Conservation (phyloP, 129 eudicot genomes). For the Escallonia rubra region DNA sequence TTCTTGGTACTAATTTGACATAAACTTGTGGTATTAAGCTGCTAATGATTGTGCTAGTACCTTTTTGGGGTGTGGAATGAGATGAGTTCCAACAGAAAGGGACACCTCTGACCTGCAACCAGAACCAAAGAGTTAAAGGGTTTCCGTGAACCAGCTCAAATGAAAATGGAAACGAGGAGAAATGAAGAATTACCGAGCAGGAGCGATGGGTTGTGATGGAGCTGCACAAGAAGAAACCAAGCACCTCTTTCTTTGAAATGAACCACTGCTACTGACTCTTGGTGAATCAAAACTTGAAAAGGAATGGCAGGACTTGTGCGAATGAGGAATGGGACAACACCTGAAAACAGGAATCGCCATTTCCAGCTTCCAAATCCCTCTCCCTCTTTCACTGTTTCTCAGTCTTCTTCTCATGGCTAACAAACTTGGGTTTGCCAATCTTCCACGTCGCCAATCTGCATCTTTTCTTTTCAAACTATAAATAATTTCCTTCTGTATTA, state of each 20-base stretch:
- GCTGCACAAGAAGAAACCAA: constrained; percentile 31
- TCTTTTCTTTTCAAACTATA: not conserved
- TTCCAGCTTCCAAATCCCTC: constrained; percentile 17
- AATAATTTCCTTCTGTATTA: not conserved
- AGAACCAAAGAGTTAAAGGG: not conserved
- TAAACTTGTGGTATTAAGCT: not conserved
- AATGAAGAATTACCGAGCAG: constrained; percentile 24
- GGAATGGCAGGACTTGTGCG: constrained; percentile 12
- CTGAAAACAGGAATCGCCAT: constrained; percentile 26
- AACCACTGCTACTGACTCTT: not conserved
- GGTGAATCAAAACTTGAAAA: constrained; percentile 2
- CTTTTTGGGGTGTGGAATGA: constrained; percentile 88
- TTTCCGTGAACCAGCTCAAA: not conserved
- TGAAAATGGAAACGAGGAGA: not conserved
- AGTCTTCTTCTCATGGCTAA: too few species aligned
- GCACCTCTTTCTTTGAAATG: constrained; percentile 9
- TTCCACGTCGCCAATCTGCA: constrained; percentile 22
- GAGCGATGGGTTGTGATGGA: constrained; percentile 8
- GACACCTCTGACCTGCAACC: constrained; percentile 49
- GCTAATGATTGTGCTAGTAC: constrained; percentile 18
- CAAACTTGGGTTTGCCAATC: constrained; percentile 11
- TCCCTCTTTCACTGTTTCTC: not conserved
- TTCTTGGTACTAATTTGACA: not conserved
- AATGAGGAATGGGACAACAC: constrained; percentile 6
- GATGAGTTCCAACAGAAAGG: constrained; percentile 66